phyloP scores from a whole-genome alignment of 768 basidiomycete genomes.

The Dioszegia aurantiaca region DNA sequence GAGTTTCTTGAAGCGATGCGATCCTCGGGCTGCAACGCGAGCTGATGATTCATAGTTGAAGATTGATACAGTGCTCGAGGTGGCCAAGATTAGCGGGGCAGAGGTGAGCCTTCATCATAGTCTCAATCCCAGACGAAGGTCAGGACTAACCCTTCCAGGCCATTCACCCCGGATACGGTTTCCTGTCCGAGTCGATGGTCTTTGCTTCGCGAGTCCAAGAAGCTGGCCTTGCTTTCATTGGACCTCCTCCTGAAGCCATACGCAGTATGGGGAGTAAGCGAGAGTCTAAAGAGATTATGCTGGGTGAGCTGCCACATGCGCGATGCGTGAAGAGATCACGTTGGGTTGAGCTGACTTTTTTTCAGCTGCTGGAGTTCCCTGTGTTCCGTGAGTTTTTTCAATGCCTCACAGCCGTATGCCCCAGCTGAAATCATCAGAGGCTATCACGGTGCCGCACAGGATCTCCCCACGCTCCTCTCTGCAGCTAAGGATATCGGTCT shows the following conservation, averaged over 20 bases:
- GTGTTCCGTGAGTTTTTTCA: slow-evolving; percentile 61
- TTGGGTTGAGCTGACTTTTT: slow-evolving; percentile 21
- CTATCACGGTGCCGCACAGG: slow-evolving; percentile 82
- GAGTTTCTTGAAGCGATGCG: slow-evolving; percentile 47
- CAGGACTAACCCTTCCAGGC: slow-evolving; percentile 57
- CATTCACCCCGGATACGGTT: slow-evolving; percentile 90
- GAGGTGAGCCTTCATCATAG: slow-evolving; percentile 59
- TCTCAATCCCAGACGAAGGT: too few relatives aligned
- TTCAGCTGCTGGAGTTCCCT: slow-evolving; percentile 79
- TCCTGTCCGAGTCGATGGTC: slow-evolving; percentile 83
- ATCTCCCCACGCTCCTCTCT: slow-evolving; percentile 65
- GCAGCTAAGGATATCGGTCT: slow-evolving; percentile 76
- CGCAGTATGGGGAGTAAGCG: slow-evolving; percentile 94
- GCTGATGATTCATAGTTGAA: slow-evolving; percentile 59
- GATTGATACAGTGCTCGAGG: slow-evolving; percentile 82
- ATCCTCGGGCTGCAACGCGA: not conserved
- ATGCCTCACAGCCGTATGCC: not conserved
- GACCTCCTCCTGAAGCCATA: slow-evolving; percentile 83
- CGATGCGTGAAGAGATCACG: not conserved
- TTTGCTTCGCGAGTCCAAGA: slow-evolving; percentile 73
- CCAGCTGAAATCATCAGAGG: slow-evolving; percentile 53
- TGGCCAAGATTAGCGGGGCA: slow-evolving; percentile 75
- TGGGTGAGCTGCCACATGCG: slow-evolving; percentile 56
- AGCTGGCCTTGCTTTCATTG: slow-evolving; percentile 83
- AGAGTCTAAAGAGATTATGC: slow-evolving; percentile 97